Evolutionary conservation across 257 asterid genomes (phyloP), one percentile per base, ranked within the genome.

Genomic region (Henckelia pumila): DNA sequence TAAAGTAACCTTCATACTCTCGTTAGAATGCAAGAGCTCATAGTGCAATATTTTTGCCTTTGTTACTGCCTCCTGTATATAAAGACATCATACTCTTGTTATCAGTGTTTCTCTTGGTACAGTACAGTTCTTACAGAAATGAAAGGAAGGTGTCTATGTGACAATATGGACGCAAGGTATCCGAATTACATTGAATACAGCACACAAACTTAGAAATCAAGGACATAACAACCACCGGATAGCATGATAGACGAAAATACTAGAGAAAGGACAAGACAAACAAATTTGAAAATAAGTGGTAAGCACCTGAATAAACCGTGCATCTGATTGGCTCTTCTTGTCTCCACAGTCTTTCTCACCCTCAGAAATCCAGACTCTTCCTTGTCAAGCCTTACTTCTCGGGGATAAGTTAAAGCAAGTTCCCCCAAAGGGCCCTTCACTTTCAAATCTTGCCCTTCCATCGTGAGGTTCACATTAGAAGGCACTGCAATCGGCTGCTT

Each of bases 361-460:
- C 78, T 81, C 53, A 93, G 95, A 63, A 66, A 6, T 7, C 94
- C 96, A n/a, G 87, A 62, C 0, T 88, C 99, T 50, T 86, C 95
- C 83, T 76, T 86, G 56, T 78, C 89, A 56, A 90, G 74, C 77
- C 28, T 30, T 4, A 93, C 79, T 67, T 93, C 99, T 56, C 92
- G 83, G 19, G 99, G 99, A 76, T 93, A 93, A 68, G 92, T 82
- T 59, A 93, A 69, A 33, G 92, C 88, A 20, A 93, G 84, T 88
- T 90, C 95, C 55, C 99, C 97, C 16, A 90, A 76, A 61, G 99
- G 99, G 26, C 99, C 99, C 79, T 88, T 90, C 19, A 86, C 99
- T 70, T 84, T 88, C 71, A 90, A 70, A 75, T 83, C 87, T 63
- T 85, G 97, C 17, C 99, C 99, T 2, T 80, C 85, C 92, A 85